Base-by-base conservation (phyloP, 2,329 filamentous ascomycete species). In the Hymenoscyphus infarciens region DNA sequence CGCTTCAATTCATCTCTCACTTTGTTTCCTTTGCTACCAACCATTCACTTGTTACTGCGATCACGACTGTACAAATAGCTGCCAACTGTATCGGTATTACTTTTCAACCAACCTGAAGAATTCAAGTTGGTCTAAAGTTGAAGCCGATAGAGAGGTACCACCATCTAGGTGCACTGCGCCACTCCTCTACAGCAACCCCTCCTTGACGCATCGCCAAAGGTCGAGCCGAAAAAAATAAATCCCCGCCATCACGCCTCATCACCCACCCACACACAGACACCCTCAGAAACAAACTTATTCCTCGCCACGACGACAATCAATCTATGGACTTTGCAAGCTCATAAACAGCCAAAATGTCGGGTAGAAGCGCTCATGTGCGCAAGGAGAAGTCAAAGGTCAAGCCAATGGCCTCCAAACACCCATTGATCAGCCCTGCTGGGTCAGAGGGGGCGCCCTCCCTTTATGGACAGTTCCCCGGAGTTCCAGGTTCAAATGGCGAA, bases 291-390 rank as follows among this genome's bases (percentile, higher is more conserved):
- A 22, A 52, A 45, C 39, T 2, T 5, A 25, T 22, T 22, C 2
- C 5, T 25, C 19, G 5, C n/a, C 39, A 19, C 16, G 5, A 52
- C 45, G 19, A 25, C 22, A 10, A 52, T 5, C 53, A 13, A n/a
- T 38, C 22, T 29, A 53, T 54, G 58, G 45, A 27, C 22, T 39
- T 29, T 27, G n/a, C 45, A 11, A 25, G n/a, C 13, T 38, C 22
- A 38, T 27, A n/a, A 38, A 19, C 38, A 19, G 27, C 42, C 66
- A 74, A 61, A 65, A 86, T 86, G 83, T 86, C 83, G 6, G 83
- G 82, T 64, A 77, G 83, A 61, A 85, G 83, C 73, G 83, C 83
- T 35, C 79, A 83, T 67, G 83, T 83, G 71, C 81, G 83, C 69
- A 84, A 84, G 72, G 84, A 83, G 75, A 83, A 82, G 66, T 82